Evolutionary conservation across 345 rosid genomes (phyloP).

Genomic region (Conringia planisiliqua): DNA sequence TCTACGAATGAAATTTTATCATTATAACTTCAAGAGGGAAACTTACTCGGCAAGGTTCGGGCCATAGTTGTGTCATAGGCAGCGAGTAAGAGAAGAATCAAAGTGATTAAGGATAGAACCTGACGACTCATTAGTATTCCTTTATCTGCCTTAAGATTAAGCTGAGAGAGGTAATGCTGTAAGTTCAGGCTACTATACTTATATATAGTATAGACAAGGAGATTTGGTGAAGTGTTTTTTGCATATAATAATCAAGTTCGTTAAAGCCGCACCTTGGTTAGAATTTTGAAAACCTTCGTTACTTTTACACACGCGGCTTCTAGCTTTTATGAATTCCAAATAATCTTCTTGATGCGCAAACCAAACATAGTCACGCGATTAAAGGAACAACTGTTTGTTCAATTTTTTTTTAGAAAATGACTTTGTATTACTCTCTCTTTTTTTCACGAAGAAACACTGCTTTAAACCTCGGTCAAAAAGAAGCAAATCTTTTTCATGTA

Average conservation of each 20-base stretch:
- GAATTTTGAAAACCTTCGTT: too few relatives aligned
- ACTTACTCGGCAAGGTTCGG: constrained; percentile 19
- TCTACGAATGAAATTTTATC: too few relatives aligned
- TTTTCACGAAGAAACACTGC: too few relatives aligned
- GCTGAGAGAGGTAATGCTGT: neutral
- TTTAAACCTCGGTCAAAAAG: too few relatives aligned
- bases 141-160: neutral
- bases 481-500: too few relatives aligned
- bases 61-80: neutral
- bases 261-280: neutral
- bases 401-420: too few relatives aligned
- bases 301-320: too few relatives aligned
- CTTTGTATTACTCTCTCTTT: too few relatives aligned
- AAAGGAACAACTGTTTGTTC: too few relatives aligned
- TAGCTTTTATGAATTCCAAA: too few relatives aligned
- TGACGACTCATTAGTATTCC: neutral
- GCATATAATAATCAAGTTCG: neutral
- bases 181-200: neutral
- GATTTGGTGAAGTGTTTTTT: neutral
- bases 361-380: too few relatives aligned
- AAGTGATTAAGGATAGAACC: neutral
- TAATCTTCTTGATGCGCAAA: too few relatives aligned
- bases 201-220: neutral
- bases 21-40: neutral
- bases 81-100: constrained; percentile 4